A percentile compares a stretch with the other conserved stretches of the same genome.
Conservation (phyloP, 2,329 filamentous ascomycete genomes). For the Hortaea werneckii region DNA sequence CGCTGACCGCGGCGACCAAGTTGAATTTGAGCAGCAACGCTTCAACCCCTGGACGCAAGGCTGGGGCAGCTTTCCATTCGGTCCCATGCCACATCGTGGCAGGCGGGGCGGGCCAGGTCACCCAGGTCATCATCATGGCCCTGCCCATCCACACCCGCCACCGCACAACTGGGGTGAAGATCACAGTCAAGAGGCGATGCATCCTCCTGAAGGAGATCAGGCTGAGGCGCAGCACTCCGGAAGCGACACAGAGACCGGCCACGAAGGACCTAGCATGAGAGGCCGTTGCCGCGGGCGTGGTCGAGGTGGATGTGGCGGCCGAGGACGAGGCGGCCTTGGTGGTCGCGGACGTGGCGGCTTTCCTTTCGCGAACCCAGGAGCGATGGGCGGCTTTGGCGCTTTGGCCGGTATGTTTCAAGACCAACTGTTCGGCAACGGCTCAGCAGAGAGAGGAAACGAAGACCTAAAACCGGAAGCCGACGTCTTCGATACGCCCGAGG, state of each 20-base stretch:
- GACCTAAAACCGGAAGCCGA: constrained; percentile 59
- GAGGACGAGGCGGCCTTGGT: constrained; percentile 7
- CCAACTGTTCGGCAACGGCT: constrained; percentile 27
- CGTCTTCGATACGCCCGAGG: constrained; percentile 57
- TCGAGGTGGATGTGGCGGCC: constrained; percentile 17
- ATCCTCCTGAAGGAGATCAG: not conserved
- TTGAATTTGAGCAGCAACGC: constrained; percentile 1
- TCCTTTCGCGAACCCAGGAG: constrained; percentile 10
- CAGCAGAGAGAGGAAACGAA: constrained; percentile 30
- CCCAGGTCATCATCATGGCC: constrained; percentile 1
- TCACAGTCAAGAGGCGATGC: not conserved
- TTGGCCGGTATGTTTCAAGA: constrained; percentile 26
- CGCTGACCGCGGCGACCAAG: constrained; percentile 23
- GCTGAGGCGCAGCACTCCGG: constrained; percentile 1
- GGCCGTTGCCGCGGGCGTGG: constrained; percentile 16
- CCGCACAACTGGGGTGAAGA: not conserved
- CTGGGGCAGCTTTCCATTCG: constrained; percentile 29
- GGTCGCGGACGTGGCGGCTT: not conserved
- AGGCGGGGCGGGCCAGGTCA: constrained; percentile 4
- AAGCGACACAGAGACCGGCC: constrained; percentile 12
- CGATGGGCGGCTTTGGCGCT: constrained; percentile 14
- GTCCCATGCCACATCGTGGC: constrained; percentile 20
- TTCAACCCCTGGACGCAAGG: constrained; percentile 19
- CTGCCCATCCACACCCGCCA: not conserved
- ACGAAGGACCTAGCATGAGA: constrained; percentile 11